phyloP scores from a whole-genome alignment of 176 grass and related monocot genomes.

The Oryza meyeriana region DNA sequence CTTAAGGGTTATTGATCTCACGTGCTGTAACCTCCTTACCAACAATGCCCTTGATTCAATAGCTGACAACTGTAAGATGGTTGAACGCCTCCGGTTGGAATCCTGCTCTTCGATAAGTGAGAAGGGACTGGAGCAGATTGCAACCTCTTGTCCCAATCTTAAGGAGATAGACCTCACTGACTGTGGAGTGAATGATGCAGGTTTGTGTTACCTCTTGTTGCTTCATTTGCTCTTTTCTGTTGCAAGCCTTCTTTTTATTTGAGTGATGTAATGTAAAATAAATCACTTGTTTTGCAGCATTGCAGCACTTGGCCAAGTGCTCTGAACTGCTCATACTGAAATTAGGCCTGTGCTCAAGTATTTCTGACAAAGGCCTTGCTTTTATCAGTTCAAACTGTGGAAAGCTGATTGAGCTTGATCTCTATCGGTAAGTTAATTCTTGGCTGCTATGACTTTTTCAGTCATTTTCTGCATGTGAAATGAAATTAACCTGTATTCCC shows the following conservation, averaged over 20 bases:
- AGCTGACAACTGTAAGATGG: constrained; percentile 74
- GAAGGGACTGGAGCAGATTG: constrained; percentile 66
- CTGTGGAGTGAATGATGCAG: constrained; percentile 70
- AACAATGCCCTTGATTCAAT: constrained; percentile 67
- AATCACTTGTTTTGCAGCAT: constrained; percentile 55
- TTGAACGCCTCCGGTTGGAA: constrained; percentile 68
- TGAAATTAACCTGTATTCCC: background rate
- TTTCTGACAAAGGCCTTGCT: constrained; percentile 70
- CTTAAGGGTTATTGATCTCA: constrained; percentile 77
- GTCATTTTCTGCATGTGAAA: background rate
- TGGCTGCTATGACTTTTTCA: background rate
- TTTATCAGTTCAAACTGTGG: constrained; percentile 68
- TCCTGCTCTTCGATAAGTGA: constrained; percentile 81
- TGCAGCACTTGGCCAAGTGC: constrained; percentile 76
- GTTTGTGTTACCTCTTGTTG: constrained; percentile 34
- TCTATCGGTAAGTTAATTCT: constrained; percentile 67
- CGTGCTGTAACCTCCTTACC: constrained; percentile 68
- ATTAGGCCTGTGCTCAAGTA: constrained; percentile 73
- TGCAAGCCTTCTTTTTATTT: constrained; percentile 16
- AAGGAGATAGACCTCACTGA: constrained; percentile 97
- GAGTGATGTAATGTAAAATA: background rate
- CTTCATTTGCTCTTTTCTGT: constrained; percentile 7
- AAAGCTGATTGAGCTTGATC: constrained; percentile 79
- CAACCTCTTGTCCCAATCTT: constrained; percentile 63
- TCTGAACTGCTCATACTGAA: constrained; percentile 75